phyloP scores from a whole-genome alignment of 2,329 filamentous ascomycete genomes.

The Ramularia endophylla region DNA sequence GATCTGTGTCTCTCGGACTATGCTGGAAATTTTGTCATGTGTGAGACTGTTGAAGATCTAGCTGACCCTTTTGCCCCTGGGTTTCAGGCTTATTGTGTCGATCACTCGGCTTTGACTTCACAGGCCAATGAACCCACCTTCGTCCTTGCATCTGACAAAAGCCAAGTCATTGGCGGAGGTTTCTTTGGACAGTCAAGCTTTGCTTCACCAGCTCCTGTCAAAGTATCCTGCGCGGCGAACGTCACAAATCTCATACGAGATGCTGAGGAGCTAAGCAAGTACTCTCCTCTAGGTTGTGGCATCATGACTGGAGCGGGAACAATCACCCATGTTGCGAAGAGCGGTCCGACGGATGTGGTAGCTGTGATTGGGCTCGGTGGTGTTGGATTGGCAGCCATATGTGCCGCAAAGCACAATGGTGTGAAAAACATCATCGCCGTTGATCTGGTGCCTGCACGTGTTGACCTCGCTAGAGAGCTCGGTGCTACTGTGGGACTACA shows the following conservation, averaged over 20 bases:
- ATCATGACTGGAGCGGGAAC: conserved; percentile 42
- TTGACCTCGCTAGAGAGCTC: conserved; percentile 39
- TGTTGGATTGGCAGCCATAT: conserved; percentile 37
- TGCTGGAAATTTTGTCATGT: no score
- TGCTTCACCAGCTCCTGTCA: conserved; percentile 27
- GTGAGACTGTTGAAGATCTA: no score
- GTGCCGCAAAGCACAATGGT: conserved; percentile 31
- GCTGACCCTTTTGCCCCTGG: no score
- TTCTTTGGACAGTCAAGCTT: conserved; percentile 39
- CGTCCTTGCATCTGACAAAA: conserved; percentile 13
- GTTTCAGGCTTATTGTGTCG: conserved; percentile 43
- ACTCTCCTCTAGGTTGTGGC: conserved; percentile 40
- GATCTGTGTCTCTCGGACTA: no score
- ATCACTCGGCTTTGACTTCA: conserved; percentile 34
- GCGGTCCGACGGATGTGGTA: conserved; percentile 24
- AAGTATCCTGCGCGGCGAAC: conserved; percentile 25
- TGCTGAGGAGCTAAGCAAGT: conserved; percentile 26
- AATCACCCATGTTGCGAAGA: conserved; percentile 34
- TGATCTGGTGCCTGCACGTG: conserved; percentile 38
- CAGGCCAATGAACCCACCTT: conserved; percentile 19
- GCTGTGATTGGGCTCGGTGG: conserved; percentile 38
- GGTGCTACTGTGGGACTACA: conserved; percentile 36
- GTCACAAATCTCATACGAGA: conserved; percentile 16
- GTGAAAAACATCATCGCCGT: conserved; percentile 39
- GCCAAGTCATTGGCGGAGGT: conserved; percentile 20